These are phyloP conservation scores for Pseudogymnoascus verrucosus DNA, from an alignment of 2,329 filamentous ascomycete species.

Conservation along the genomic window DNA sequence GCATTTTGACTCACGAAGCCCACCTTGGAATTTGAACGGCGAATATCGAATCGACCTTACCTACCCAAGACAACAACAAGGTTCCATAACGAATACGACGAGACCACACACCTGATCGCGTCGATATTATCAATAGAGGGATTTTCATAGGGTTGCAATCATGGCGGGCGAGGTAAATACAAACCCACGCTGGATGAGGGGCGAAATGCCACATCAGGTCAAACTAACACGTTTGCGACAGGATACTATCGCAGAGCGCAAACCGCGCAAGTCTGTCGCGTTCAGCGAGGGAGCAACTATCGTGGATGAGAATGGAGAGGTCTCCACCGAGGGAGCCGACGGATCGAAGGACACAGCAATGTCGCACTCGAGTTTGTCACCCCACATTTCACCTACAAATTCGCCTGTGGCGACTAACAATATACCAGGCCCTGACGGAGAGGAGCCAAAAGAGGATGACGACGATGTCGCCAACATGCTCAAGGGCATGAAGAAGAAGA, in stretches of 20 bases:
- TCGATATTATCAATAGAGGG: not conserved
- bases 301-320: constrained; percentile 81
- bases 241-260: constrained; percentile 42
- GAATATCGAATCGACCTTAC: constrained; percentile 1
- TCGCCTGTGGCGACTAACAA: constrained; percentile 42
- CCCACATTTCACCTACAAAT: constrained; percentile 44
- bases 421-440: constrained; percentile 31
- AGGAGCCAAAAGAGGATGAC: constrained; percentile 22
- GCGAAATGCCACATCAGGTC: not conserved
- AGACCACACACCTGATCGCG: constrained; percentile 6
- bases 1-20: constrained; percentile 11
- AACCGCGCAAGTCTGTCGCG: constrained; percentile 85
- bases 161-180: constrained; percentile 39
- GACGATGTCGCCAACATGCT: constrained; percentile 60
- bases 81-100: constrained; percentile 3
- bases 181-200: not conserved
- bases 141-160: constrained; percentile 29
- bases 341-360: constrained; percentile 74
- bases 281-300: constrained; percentile 84
- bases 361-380: constrained; percentile 67
- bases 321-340: constrained; percentile 63
- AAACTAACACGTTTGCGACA: constrained; percentile 13
- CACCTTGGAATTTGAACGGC: constrained; percentile 11
- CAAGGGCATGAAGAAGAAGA: constrained; percentile 73
- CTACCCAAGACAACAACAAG: not conserved